Evolutionary conservation across 1,139 yeast genomes (phyloP).

Genomic region (Suhomyces wounanorum): DNA sequence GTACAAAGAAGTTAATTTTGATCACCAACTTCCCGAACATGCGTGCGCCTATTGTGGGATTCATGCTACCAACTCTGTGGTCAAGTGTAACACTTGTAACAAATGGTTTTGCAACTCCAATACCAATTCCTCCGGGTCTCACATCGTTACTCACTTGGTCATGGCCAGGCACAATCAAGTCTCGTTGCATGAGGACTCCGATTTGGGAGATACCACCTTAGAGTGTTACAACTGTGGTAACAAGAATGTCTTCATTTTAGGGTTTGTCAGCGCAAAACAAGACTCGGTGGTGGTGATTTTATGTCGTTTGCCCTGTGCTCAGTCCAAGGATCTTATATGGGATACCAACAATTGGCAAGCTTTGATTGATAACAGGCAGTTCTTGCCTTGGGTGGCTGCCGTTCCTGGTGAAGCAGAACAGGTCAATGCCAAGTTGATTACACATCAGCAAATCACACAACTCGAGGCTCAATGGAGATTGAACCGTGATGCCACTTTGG

Average conservation of each 20-base stretch:
- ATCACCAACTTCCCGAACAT: conserved; percentile 26
- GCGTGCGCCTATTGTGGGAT: conserved; percentile 82
- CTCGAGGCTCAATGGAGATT: conserved; percentile 84
- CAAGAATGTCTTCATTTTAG: conserved; percentile 76
- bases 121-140: conserved; percentile 65
- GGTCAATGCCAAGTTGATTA: conserved; percentile 53
- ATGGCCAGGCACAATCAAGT: conserved; percentile 77
- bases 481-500: conserved; percentile 67
- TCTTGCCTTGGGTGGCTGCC: conserved; percentile 80
- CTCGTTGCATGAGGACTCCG: conserved; percentile 75
- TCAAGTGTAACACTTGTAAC: conserved; percentile 74
- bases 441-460: conserved; percentile 67
- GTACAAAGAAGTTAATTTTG: conserved; percentile 8
- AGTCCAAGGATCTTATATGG: conserved; percentile 74
- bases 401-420: conserved; percentile 66
- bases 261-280: conserved; percentile 85
- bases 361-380: conserved; percentile 74
- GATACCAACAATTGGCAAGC: conserved; percentile 90
- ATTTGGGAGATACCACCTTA: conserved; percentile 78
- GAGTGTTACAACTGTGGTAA: conserved; percentile 94
- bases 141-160: conserved; percentile 84
- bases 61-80: conserved; percentile 63
- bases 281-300: conserved; percentile 85
- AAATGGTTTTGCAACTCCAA: conserved; percentile 94
- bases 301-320: conserved; percentile 91